Percentiles rank a stretch among this genome's conserved stretches.
phyloP scores from a whole-genome alignment of 1,139 yeast genomes.

The Candida dubliniensis region DNA sequence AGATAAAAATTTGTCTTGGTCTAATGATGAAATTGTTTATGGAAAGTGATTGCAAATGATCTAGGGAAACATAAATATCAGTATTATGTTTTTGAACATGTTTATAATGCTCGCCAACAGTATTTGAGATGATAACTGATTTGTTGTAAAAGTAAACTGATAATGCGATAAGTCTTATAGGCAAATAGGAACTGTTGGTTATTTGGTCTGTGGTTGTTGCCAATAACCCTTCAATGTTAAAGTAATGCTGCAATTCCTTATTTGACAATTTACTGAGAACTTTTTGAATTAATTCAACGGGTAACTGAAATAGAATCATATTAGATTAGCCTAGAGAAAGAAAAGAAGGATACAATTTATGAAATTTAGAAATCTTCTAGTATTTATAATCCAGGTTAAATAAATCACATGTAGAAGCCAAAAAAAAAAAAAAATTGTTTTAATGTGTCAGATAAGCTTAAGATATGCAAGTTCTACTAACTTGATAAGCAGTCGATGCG shows the following conservation, averaged over 20 bases:
- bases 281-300: slow-evolving; percentile 16
- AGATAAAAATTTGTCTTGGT: slow-evolving; percentile 21
- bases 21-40: slow-evolving; percentile 18
- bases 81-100: neutral
- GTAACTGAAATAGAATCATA: slow-evolving; percentile 11
- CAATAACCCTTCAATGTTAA: slow-evolving; percentile 15
- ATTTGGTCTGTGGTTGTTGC: neutral
- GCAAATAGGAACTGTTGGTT: slow-evolving; percentile 10
- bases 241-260: slow-evolving; percentile 18
- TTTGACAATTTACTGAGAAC: slow-evolving; percentile 18
- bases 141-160: slow-evolving; percentile 15
- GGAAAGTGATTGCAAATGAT: slow-evolving; percentile 18
- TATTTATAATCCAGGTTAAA: too few relatives aligned
- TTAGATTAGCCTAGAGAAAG: neutral
- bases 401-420: too few relatives aligned
- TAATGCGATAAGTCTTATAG: slow-evolving; percentile 21
- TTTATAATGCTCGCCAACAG: slow-evolving; percentile 13
- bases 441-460: too few relatives aligned
- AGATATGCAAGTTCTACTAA: too few relatives aligned
- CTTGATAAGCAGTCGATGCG: too few relatives aligned
- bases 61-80: slow-evolving; percentile 1
- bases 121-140: slow-evolving; percentile 13
- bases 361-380: too few relatives aligned
- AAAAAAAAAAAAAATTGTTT: too few relatives aligned
- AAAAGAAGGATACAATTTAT: neutral